These are phyloP conservation scores for Fusarium solani-melongenae DNA, from an alignment of 2,329 filamentous ascomycete species.

Conservation along the genomic window DNA sequence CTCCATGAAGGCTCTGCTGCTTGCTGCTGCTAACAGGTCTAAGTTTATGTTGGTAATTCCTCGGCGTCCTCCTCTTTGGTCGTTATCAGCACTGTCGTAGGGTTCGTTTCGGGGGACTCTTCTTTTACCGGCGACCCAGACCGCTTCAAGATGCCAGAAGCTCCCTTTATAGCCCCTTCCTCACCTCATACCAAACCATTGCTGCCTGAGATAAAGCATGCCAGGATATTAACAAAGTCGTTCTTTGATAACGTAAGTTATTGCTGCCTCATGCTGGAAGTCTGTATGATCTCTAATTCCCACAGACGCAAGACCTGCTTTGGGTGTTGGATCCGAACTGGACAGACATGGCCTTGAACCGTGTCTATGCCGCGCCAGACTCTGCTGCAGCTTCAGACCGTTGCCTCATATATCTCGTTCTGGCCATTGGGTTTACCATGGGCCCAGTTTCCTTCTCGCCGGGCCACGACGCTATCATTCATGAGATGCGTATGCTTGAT, in stretches of 20 bases:
- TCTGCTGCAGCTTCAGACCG: conserved; percentile 61
- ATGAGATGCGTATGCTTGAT: conserved; percentile 59
- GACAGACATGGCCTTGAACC: conserved; percentile 64
- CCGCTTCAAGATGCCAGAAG: conserved; percentile 67
- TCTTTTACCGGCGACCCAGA: conserved; percentile 68
- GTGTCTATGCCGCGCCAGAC: conserved; percentile 50
- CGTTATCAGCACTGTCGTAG: conserved; percentile 69
- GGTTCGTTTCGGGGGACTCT: conserved; percentile 63
- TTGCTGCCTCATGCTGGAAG: neutral
- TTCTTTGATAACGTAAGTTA: conserved; percentile 69
- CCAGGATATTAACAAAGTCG: conserved; percentile 56
- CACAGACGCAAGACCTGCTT: conserved; percentile 68
- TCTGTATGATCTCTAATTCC: neutral
- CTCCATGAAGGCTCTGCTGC: neutral
- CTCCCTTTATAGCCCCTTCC: conserved; percentile 58
- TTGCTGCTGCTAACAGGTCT: conserved; percentile 24
- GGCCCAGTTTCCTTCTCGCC: conserved; percentile 63
- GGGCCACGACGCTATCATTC: conserved; percentile 61
- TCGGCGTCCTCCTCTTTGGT: conserved; percentile 71
- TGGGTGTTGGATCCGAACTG: conserved; percentile 66
- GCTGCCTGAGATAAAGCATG: conserved; percentile 66
- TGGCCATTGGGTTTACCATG: conserved; percentile 71
- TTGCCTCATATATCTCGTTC: conserved; percentile 70
- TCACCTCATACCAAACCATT: neutral
- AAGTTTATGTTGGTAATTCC: conserved; percentile 72